Conservation (phyloP, 495 filamentous ascomycete genomes). For the Tuber melanosporum region DNA sequence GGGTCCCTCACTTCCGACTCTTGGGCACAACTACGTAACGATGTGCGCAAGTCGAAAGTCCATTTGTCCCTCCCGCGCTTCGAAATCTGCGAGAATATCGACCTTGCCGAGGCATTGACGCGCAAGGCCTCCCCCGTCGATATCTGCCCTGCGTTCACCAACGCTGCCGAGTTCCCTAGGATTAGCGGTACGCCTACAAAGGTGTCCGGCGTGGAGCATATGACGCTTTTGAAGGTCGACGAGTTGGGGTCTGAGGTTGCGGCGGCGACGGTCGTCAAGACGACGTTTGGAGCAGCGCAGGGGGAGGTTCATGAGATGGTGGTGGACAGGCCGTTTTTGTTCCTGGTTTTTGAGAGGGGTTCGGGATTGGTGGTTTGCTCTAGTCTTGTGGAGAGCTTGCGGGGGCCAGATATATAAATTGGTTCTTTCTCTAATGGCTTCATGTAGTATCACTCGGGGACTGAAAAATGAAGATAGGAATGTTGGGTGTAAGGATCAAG, state of each 20-base stretch:
- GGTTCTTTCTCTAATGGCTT: neutral
- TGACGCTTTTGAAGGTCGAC: neutral
- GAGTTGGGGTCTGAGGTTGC: slow-evolving; percentile 11
- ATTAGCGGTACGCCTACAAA: neutral
- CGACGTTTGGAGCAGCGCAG: neutral
- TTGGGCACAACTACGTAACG: neutral
- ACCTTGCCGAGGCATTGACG: neutral
- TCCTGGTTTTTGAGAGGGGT: slow-evolving; percentile 6
- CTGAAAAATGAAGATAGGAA: neutral
- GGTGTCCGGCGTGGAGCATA: neutral
- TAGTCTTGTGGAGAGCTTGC: slow-evolving; percentile 5
- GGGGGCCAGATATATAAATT: neutral
- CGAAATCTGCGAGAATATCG: neutral
- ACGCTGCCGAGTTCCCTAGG: neutral
- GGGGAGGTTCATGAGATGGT: neutral
- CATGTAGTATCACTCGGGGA: neutral
- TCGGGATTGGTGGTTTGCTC: neutral
- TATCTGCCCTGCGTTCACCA: neutral
- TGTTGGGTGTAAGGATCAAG: neutral
- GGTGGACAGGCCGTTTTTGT: slow-evolving; percentile 10
- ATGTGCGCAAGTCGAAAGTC: neutral
- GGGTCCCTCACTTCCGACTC: neutral
- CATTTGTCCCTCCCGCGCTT: neutral
- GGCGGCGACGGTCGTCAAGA: neutral
- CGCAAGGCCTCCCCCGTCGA: neutral